Evolutionary conservation across 2,329 filamentous ascomycete species (phyloP).

Genomic region (Sporothrix variecibatus): DNA sequence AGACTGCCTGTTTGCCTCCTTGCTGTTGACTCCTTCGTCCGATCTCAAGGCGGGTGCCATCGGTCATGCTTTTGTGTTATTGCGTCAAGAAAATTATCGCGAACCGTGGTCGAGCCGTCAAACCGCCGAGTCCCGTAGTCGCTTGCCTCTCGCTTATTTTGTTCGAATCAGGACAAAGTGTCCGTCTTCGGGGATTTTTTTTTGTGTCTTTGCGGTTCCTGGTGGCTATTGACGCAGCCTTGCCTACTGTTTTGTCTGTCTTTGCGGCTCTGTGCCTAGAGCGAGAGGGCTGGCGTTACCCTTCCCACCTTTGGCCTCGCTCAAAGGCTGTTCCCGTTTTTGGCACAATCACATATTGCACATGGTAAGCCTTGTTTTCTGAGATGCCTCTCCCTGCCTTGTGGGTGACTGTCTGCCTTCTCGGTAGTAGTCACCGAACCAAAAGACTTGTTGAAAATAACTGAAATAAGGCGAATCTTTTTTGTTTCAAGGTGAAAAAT

Average conservation of each 20-base stretch:
- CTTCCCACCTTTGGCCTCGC: not conserved
- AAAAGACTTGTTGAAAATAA: too few relatives aligned
- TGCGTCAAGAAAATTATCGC: not conserved
- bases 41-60: not conserved
- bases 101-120: not conserved
- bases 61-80: not conserved
- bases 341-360: not conserved
- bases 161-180: not conserved
- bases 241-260: slow-evolving; percentile 9
- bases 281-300: not conserved
- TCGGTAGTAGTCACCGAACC: not conserved
- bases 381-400: not conserved
- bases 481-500: not conserved
- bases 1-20: not conserved
- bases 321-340: not conserved
- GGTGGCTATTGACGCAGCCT: not conserved
- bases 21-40: slow-evolving; percentile 2
- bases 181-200: not conserved
- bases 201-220: not conserved
- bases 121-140: not conserved
- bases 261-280: not conserved
- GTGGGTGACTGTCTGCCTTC: not conserved
- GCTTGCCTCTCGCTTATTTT: not conserved
- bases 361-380: slow-evolving; percentile 16
- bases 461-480: not conserved